Base-by-base conservation (phyloP, 2,329 filamentous ascomycete species). In the Neofusicoccum umdonicola region DNA sequence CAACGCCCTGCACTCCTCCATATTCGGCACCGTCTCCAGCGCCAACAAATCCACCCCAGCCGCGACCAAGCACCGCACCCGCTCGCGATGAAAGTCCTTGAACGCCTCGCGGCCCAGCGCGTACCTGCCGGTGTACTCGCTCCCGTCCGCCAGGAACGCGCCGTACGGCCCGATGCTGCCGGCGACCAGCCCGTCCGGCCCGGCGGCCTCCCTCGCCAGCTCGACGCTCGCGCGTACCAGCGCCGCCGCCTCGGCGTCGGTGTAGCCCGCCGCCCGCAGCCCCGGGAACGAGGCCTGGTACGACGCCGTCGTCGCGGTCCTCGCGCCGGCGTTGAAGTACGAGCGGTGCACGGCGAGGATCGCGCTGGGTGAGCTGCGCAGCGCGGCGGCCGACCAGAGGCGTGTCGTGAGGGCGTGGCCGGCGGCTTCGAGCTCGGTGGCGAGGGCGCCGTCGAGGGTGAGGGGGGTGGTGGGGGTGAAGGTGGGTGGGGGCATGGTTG, bases 91-190 rank as follows among this genome's bases (percentile, higher is more conserved):
- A 67, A 83, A 83, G 3, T 68, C 69, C 60, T 77, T 76, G 69
- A 81, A 70, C 6, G 74, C 73, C 0, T 72, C 65, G 9, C 67
- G 65, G 1, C 70, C 47, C 1, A 77, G 44, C 1, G 52, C 42
- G 66, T 83, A 83, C 62, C 77, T 76, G 22, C 81, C 81, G 1
- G 73, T 71, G 64, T 83, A 83, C 67, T 83, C 81, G 12, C 74
- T 76, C 4, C 81, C 81, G 64, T 83, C 73, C 1, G 80, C 74
- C 2, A 83, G 72, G 63, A 76, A 82, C 6, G 81, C 81, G 12
- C 80, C 81, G 63, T 82, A 82, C 1, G 81, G 81, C 0, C 81
- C 81, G 5, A 83, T 78, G 62, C 76, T 79, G 4, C 81, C 81
- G 4, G 81, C 81, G 8, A 83, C 69, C 5, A 80, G 71, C 41